phyloP scores from a whole-genome alignment of 305 asterid species.

The Andrographis paniculata region DNA sequence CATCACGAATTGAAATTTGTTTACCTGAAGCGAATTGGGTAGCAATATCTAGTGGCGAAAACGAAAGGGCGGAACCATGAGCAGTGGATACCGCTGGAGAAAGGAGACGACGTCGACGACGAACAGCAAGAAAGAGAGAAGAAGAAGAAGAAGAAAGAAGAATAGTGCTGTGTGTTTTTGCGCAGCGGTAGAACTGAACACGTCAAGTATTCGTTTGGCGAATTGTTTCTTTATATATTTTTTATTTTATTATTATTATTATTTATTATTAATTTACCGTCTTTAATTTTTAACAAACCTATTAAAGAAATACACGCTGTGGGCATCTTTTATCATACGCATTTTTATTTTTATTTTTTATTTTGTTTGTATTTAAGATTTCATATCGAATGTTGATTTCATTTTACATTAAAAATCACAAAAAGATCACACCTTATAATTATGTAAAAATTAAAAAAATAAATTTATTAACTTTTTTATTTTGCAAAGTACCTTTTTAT shows the following conservation, averaged over 20 bases:
- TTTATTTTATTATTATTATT: background rate
- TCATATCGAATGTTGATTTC: no score
- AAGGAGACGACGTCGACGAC: background rate
- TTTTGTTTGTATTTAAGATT: no score
- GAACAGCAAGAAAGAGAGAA: background rate
- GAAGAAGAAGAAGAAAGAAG: background rate
- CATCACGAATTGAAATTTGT: background rate
- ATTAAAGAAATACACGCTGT: no score
- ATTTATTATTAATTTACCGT: no score
- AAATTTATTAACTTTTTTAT: no score
- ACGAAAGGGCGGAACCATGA: slow-evolving; percentile 52
- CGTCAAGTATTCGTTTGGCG: background rate
- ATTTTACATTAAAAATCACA: no score
- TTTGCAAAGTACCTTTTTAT: no score
- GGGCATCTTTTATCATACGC: no score
- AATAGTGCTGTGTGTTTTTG: background rate
- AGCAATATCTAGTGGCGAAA: slow-evolving; percentile 25
- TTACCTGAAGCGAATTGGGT: slow-evolving; percentile 37
- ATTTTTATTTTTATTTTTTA: no score
- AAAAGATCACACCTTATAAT: no score
- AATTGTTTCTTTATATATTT: background rate
- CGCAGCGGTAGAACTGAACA: background rate
- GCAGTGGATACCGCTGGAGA: slow-evolving; percentile 21
- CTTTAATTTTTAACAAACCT: no score
- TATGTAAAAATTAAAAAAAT: no score